Conservation (phyloP, 78 protist species). For the Protostelium mycophagum region DNA sequence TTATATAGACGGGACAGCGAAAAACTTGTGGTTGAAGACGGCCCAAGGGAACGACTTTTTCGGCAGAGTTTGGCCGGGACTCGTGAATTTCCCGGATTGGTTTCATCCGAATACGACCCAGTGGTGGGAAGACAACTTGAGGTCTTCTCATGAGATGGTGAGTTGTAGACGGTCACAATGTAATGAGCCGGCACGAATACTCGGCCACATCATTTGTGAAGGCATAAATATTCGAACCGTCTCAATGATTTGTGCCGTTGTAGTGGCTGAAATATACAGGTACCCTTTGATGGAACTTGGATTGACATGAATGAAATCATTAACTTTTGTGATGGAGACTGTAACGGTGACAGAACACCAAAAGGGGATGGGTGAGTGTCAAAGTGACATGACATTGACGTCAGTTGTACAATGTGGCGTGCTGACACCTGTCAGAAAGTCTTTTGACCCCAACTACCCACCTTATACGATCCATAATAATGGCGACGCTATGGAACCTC, state of each 20-base stretch:
- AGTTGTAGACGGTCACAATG: neutral
- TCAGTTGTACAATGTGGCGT: neutral
- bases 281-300: slow-evolving; percentile 69
- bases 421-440: neutral
- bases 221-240: neutral
- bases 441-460: neutral
- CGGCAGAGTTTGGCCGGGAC: slow-evolving; percentile 86
- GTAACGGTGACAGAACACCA: neutral
- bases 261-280: neutral
- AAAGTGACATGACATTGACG: neutral
- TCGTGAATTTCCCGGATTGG: slow-evolving; percentile 72
- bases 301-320: slow-evolving; percentile 84
- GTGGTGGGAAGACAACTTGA: slow-evolving; percentile 50
- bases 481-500: too few relatives aligned
- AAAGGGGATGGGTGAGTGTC: neutral
- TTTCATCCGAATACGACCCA: slow-evolving; percentile 26
- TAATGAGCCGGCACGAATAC: neutral
- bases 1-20: neutral
- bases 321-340: slow-evolving; percentile 58
- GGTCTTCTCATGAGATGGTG: slow-evolving; percentile 2
- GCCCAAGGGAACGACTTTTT: slow-evolving; percentile 3
- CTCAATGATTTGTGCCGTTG: neutral
- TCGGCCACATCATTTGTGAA: neutral
- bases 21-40: neutral
- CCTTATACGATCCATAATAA: neutral